These are phyloP conservation scores for Heterobasidion parviporum DNA, from an alignment of 1,284 basidiomycete genomes.

Conservation along the genomic window DNA sequence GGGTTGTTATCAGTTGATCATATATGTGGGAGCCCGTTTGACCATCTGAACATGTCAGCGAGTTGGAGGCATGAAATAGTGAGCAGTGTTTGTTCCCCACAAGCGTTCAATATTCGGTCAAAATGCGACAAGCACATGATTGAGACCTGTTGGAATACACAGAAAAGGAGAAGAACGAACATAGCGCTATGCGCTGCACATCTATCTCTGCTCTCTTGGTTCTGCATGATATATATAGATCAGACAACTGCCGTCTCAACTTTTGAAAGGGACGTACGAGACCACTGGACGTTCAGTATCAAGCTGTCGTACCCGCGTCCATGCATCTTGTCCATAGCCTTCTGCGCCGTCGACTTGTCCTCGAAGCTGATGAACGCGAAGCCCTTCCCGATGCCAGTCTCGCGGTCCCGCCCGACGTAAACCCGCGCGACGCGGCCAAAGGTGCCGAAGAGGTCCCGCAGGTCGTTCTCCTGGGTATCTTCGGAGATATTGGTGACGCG, in stretches of 20 bases:
- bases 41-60: no score
- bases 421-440: conserved; percentile 86
- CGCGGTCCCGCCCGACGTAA: conserved; percentile 92
- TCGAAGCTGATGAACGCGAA: conserved; percentile 97
- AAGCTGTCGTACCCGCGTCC: conserved; percentile 89
- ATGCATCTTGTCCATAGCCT: conserved; percentile 89
- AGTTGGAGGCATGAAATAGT: no score
- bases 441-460: conserved; percentile 83
- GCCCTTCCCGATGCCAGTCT: conserved; percentile 93
- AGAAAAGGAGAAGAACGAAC: no score
- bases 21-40: no score
- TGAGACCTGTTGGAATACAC: no score
- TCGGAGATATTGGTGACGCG: conserved; percentile 97
- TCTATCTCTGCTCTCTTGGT: conserved; percentile 24
- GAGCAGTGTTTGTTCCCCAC: no score
- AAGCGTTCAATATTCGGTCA: no score
- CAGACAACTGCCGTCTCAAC: neutral
- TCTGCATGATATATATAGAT: conserved; percentile 17
- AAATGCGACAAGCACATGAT: no score
- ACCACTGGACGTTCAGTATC: conserved; percentile 85
- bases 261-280: conserved; percentile 31
- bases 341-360: conserved; percentile 71
- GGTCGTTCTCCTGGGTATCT: conserved; percentile 92
- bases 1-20: no score
- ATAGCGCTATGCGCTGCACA: no score